Base-by-base conservation (phyloP, 2,329 filamentous ascomycete genomes). In the Sporothrix globosa region DNA sequence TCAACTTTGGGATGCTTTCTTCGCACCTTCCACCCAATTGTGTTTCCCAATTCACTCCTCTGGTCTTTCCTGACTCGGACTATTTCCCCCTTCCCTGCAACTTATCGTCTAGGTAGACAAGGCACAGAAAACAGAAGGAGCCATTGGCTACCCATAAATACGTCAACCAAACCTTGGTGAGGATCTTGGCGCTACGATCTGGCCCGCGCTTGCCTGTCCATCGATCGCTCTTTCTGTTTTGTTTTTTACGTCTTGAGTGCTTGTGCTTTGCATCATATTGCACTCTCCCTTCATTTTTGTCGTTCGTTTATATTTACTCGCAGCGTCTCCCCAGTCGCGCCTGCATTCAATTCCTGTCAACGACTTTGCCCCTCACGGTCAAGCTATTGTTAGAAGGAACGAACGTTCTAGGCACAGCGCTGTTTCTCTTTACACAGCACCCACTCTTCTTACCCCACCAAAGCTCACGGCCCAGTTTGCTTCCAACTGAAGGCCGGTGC, bases 401-500 rank as follows among this genome's bases (percentile, higher is more conserved):
- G n/a, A 34, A n/a, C 44, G 63, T 52, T 41, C 27, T 66, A 21
- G 63, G 27, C 44, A 52, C n/a, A 56, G 53, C 52, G 41, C 54
- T 52, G 52, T 69, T 50, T 50, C 50, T 52, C 27, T 53, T 69
- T 63, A n/a, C 44, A 46, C 54, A 68, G 34, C 56, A 65, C 65
- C 58, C 65, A 50, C 67, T 65, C 27, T 46, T 52, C 11, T 5
- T 34, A 52, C 65, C 71, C 71, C 71, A 63, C 68, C 68, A 69
- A 68, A 70, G 71, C 69, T 72, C 50, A 27, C 41, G 14, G 39
- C 54, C 30, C 39, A 41, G 58, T 63, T 63, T 50, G 14, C n/a
- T 10, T 44, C 71, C 58, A 70, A 70, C 41, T 30, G 5, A 27
- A 24, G 46, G 34, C 44, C 44, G 48, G n/a, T 27, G 60, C 53